Evolutionary conservation across 2,329 filamentous ascomycete species (phyloP), one percentile per base, ranked within the genome.

Genomic region (Pseudocercospora fijiensis): DNA sequence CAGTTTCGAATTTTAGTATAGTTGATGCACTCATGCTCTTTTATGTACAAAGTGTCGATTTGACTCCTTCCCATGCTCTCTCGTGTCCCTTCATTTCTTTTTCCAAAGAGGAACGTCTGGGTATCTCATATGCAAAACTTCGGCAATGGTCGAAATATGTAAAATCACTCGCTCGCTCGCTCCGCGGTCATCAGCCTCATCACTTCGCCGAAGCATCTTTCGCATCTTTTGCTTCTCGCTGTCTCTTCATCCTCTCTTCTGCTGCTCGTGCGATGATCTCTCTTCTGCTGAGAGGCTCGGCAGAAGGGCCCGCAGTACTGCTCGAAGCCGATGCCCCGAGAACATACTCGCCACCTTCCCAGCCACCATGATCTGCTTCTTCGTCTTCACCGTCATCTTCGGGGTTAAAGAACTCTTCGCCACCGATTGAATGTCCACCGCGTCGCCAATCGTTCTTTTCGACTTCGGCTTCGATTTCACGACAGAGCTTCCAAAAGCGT

Each of bases 401-500:
- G 0, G 78, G 84, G 77, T 79, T 86, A 82, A 80, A 86, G 76
- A 81, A 89, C 79, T 80, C 86, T 65, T 84, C 77, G 11, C 78
- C 78, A 2, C 81, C 87, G 1, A 94, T 77, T 4, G 82, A 86
- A 58, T 83, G 80, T 0, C 93, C 93, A 0, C 88, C 87, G 24
- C 83, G 83, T 72, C 83, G 88, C 88, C 90, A 96, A 79, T 97
- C 92, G 16, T 85, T 90, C 56, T 80, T 81, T 62, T 90, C 88
- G 2, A 97, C 94, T 80, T 97, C 94, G 57, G 84, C 83, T 81
- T 98, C 93, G 72, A 97, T 96, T 80, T 89, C 84, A 70, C 88
- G 88, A 69, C 91, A 96, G 71, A 99, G 77, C 59, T 92, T 86
- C 94, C 95, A 98, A 74, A 99, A 99, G 53, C 90, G 80, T 18